Evolutionary conservation across 2,329 filamentous ascomycete species (phyloP), one percentile per base, ranked within the genome.

Genomic region (Fusarium heterosporum): DNA sequence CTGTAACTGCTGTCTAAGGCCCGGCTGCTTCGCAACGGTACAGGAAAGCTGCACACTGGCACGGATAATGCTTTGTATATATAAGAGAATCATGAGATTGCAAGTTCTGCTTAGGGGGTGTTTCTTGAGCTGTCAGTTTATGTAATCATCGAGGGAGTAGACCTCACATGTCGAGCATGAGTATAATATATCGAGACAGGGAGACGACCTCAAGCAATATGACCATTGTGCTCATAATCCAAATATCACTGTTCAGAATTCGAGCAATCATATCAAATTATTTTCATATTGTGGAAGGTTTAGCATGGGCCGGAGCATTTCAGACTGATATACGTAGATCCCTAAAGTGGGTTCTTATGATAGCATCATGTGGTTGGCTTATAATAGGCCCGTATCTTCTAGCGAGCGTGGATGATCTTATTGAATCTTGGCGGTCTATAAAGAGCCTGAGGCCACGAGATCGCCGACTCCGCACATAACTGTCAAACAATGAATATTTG

Each of bases 331-430:
- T 36, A 36, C 8, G 34, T 3, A 36, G 16, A 36, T 36, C 34
- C 8, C 34, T 36, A 36, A 36, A 36, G 34, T 36, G 34, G 34
- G 16, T 36, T 36, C 16, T n/a, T 36, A 36, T 36, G 34, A 36
- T 36, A 36, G 34, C 34, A 36, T 36, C 34, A 36, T 36, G 34
- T 36, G 34, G 34, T 36, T 36, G 34, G 34, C 34, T 36, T 17
- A 36, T 36, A 36, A 36, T 36, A 36, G 34, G 34, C 7, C 34
- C 34, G 34, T 8, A 16, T n/a, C 34, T 17, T 36, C 34, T n/a
- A 36, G 34, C 34, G 34, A 36, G 34, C 34, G 34, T 36, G 34
- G 34, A 36, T 36, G 34, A 36, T 36, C 34, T n/a, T 36, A 36
- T 36, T 36, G 34, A 36, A 36, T 11, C 34, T 36, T 36, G 34